Conservation (phyloP, 306 rosid species). For the Dalbergia cochinchinensis region DNA sequence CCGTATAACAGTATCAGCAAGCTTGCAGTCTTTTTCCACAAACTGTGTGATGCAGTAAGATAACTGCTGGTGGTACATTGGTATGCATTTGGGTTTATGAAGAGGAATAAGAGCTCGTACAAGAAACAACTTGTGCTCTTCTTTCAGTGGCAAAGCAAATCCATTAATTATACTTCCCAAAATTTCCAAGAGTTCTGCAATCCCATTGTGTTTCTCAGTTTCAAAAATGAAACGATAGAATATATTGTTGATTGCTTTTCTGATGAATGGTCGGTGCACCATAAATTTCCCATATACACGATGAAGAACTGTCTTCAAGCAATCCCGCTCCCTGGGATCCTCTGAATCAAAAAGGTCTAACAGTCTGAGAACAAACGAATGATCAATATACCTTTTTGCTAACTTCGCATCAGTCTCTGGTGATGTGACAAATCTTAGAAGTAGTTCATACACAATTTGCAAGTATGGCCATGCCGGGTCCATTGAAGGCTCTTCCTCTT, state of each 20-base stretch:
- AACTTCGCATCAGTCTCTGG: constrained; percentile 95
- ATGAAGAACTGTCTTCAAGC: constrained; percentile 94
- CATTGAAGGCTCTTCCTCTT: constrained; percentile 97
- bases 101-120: constrained; percentile 95
- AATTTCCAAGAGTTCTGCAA: constrained; percentile 91
- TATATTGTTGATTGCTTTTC: constrained; percentile 93
- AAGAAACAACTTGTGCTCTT: constrained; percentile 97
- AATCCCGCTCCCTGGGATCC: constrained; percentile 96
- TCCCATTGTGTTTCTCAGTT: constrained; percentile 98
- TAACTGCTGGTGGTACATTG: constrained; percentile 94
- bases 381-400: constrained; percentile 94
- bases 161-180: constrained; percentile 98
- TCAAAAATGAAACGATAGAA: constrained; percentile 90
- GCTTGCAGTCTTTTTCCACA: constrained; percentile 98
- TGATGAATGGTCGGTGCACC: constrained; percentile 96
- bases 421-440: constrained; percentile 90
- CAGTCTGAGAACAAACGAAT: constrained; percentile 87
- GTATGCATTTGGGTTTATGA: constrained; percentile 93
- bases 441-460: constrained; percentile 89
- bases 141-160: constrained; percentile 94
- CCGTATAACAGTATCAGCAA: constrained; percentile 91
- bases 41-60: constrained; percentile 94
- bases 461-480: constrained; percentile 97
- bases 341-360: constrained; percentile 97
- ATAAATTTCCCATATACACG: constrained; percentile 96